These are phyloP conservation scores for Nitzschia palea DNA, from an alignment of 108 stramenopile genomes.

Conservation along the genomic window DNA sequence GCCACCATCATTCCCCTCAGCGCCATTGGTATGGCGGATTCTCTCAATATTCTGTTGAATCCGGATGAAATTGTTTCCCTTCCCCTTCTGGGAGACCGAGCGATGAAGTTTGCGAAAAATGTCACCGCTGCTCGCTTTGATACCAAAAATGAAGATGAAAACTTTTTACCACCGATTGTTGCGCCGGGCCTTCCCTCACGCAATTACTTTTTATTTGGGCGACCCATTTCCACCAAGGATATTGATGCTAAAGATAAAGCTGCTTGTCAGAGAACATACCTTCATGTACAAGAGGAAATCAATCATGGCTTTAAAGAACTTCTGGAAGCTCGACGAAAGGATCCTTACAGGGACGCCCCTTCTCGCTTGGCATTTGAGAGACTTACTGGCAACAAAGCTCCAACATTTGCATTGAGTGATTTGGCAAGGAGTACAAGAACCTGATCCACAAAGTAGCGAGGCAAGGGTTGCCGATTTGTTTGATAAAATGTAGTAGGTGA, in stretches of 20 bases:
- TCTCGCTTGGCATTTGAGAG: conserved; percentile 43
- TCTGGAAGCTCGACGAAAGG: conserved; percentile 66
- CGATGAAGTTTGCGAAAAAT: conserved; percentile 42
- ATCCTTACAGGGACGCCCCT: conserved; percentile 46
- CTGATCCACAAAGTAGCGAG: too few relatives aligned
- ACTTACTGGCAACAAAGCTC: conserved; percentile 41
- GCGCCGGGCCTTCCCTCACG: conserved; percentile 71
- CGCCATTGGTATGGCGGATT: conserved; percentile 90
- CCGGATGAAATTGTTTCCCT: conserved; percentile 58
- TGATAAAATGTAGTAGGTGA: too few relatives aligned
- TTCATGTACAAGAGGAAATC: conserved; percentile 58
- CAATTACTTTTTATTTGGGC: conserved; percentile 87
- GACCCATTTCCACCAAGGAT: conserved; percentile 53
- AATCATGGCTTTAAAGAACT: conserved; percentile 73
- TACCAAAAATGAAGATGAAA: conserved; percentile 50
- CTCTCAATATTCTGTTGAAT: conserved; percentile 64
- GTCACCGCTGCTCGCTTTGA: conserved; percentile 67
- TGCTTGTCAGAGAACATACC: conserved; percentile 58
- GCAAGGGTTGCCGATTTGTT: too few relatives aligned
- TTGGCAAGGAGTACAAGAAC: too few relatives aligned
- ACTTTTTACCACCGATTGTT: conserved; percentile 68
- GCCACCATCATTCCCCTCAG: conserved; percentile 91
- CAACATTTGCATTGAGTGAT: conserved; percentile 49
- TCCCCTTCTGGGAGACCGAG: conserved; percentile 73
- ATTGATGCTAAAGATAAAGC: conserved; percentile 68